Conservation (phyloP, 1,284 basidiomycete genomes). For the Ustilago crameri region DNA sequence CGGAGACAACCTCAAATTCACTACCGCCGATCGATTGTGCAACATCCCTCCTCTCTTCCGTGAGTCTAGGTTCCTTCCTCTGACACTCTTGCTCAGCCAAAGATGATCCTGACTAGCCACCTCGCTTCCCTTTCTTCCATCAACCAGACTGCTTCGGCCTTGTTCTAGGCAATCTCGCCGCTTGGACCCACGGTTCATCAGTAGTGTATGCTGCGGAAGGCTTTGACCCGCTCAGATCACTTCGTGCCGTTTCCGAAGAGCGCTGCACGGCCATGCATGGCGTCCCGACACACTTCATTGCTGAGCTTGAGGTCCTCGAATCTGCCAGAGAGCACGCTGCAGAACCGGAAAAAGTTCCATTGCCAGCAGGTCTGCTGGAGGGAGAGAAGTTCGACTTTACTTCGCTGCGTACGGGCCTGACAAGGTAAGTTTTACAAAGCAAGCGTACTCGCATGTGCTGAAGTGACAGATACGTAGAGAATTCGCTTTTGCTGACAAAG, state of each 20-base stretch:
- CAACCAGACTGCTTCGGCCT: conserved; percentile 80
- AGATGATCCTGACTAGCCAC: neutral
- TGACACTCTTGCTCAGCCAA: neutral
- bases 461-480: neutral
- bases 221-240: conserved; percentile 77
- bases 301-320: conserved; percentile 73
- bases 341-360: conserved; percentile 17
- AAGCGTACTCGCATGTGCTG: neutral
- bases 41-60: conserved; percentile 59
- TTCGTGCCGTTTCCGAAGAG: conserved; percentile 75
- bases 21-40: conserved; percentile 40
- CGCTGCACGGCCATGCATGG: conserved; percentile 82
- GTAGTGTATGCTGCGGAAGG: conserved; percentile 79
- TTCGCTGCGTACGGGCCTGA: conserved; percentile 77
- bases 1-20: conserved; percentile 75
- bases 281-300: conserved; percentile 83
- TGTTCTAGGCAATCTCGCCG: conserved; percentile 81
- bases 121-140: neutral
- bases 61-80: conserved; percentile 20
- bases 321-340: conserved; percentile 69
- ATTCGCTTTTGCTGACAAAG: neutral
- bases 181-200: conserved; percentile 79
- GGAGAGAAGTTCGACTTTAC: conserved; percentile 49
- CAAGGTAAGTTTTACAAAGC: conserved; percentile 63
- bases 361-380: conserved; percentile 32